Base-by-base conservation (phyloP, 805 yeast genomes). In the Sugiyamaella marilandica region DNA sequence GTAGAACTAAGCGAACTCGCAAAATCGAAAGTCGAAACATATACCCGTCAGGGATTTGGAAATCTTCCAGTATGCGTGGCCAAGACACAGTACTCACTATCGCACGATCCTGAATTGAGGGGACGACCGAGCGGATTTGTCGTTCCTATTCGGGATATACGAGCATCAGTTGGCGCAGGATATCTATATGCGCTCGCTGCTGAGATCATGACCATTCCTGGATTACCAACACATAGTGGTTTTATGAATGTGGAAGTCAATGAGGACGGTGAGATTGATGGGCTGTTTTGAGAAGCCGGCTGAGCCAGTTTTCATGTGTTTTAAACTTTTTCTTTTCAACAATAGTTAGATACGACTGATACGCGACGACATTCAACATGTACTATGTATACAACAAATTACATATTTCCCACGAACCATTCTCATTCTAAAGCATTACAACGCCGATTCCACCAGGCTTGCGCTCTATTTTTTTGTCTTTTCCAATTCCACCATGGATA, bases 161-260 rank as follows among this genome's bases (percentile, higher is more conserved):
- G 95, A 73, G 91, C 91, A 44, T 86, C 96, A 39, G 86, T 88
- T 55, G 99, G 99, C 70, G 98, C 97, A 49, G 97, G 98, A 9
- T 92, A 92, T 72, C 77, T 92, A 65, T 92, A 91, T 67, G 98
- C 98, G 1, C 78, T 92, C 61, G 97, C 97, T 16, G 97, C 95
- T 51, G 96, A 92, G 71, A 92, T 92, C 66, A 90, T 85, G 84
- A 92, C 98, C 29, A 91, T 92, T 62, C 99, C 99, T 24, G 99
- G 99, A 56, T 76, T 92, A 65, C 95, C 98, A 50, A 92, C 98
- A 10, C 90, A 87, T 70, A 86, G 94, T 61, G 98, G 97, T 19
- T 92, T 87, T 76, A 90, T 92, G 96, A 87, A 91, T 66, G 96
- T 92, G 54, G 98, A 92, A 71, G 94, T 92, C 54, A 84, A 87